phyloP scores from a whole-genome alignment of 129 eudicot species.

The Solidago caesia region DNA sequence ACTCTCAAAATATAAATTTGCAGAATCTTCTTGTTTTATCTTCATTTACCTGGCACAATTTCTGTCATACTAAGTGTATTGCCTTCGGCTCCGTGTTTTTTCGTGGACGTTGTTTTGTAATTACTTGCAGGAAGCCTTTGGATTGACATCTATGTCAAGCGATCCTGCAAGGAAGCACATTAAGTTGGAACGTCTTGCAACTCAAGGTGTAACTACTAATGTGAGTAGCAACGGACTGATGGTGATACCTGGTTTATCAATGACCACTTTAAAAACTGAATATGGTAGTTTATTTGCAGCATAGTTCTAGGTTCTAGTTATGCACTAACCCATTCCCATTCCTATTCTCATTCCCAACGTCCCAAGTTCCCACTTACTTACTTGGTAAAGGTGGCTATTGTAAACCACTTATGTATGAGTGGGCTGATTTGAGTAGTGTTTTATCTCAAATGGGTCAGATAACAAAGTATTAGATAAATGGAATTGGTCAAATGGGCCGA shows the following conservation, averaged over 20 bases:
- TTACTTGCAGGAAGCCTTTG: constrained; percentile 33
- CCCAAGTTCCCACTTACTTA: background rate
- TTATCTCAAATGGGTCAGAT: background rate
- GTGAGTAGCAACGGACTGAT: constrained; percentile 12
- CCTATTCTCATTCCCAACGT: background rate
- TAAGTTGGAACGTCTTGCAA: constrained; percentile 34
- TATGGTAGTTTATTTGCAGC: background rate
- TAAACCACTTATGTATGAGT: background rate
- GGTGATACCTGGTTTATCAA: constrained; percentile 17
- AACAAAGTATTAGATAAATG: background rate
- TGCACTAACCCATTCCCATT: background rate
- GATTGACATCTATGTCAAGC: constrained; percentile 32
- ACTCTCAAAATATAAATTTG: background rate
- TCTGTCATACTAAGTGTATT: constrained; percentile 17
- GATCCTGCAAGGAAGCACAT: constrained; percentile 38
- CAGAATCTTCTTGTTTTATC: constrained; percentile 8
- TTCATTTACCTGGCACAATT: constrained; percentile 16
- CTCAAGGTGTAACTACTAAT: constrained; percentile 27
- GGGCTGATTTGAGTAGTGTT: background rate
- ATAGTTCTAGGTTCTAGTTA: background rate
- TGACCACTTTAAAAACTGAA: background rate
- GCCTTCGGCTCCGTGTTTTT: background rate
- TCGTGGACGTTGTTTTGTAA: constrained; percentile 15
- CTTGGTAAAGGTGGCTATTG: background rate
- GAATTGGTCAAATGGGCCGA: background rate